Evolutionary conservation across 306 rosid species (phyloP).

Genomic region (Trichosanthes cucumerina): DNA sequence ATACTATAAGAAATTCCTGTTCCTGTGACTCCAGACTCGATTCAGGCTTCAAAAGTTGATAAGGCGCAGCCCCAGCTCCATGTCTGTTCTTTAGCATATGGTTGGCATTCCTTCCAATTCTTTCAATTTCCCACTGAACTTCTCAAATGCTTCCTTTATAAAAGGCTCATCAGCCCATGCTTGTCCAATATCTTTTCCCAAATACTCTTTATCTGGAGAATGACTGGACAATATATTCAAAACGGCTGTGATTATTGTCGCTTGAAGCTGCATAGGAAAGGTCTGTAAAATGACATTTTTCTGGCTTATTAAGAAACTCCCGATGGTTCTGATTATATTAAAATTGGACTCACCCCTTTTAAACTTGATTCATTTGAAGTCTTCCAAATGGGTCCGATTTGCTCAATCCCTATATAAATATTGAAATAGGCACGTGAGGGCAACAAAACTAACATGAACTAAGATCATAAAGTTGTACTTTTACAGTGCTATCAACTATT

Average conservation of each 20-base stretch:
- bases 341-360: too few relatives aligned
- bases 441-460: too few relatives aligned
- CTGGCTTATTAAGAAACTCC: constrained; percentile 37
- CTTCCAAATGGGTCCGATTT: too few relatives aligned
- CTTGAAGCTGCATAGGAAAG: constrained; percentile 66
- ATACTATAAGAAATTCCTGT: constrained; percentile 77
- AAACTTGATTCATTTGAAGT: too few relatives aligned
- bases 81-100: constrained; percentile 39
- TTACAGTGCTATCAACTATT: too few relatives aligned
- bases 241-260: constrained; percentile 43
- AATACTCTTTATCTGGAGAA: constrained; percentile 75
- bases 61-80: constrained; percentile 69
- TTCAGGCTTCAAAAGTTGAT: constrained; percentile 67
- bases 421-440: too few relatives aligned
- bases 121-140: constrained; percentile 37
- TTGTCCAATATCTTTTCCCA: constrained; percentile 48
- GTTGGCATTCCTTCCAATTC: constrained; percentile 45
- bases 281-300: constrained; percentile 22
- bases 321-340: too few relatives aligned
- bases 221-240: constrained; percentile 59
- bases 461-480: too few relatives aligned
- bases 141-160: constrained; percentile 46
- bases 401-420: too few relatives aligned
- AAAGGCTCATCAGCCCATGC: constrained; percentile 54
- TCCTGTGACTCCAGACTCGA: constrained; percentile 63